Percentiles rank a stretch among this genome's conserved stretches.
Evolutionary conservation across 164 flowering plant genomes (phyloP).

Genomic region (Brasenia schreberi): DNA sequence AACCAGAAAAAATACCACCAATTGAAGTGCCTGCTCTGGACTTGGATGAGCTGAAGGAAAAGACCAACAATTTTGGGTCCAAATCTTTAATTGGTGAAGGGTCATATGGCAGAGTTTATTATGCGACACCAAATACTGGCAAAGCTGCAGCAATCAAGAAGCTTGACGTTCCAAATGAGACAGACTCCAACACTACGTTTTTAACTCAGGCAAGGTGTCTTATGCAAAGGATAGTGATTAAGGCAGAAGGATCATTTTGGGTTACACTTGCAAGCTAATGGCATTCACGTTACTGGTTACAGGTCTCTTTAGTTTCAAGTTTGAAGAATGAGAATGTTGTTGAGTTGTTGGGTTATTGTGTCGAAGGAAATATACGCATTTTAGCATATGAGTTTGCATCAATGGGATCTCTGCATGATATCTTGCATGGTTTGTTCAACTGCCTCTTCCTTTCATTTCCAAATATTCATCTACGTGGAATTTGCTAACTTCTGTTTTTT

Average conservation of each 20-base stretch:
- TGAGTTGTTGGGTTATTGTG: slow-evolving; percentile 50
- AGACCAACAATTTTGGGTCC: slow-evolving; percentile 51
- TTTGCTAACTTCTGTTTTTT: neutral
- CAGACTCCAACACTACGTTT: slow-evolving; percentile 57
- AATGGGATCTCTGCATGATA: slow-evolving; percentile 7
- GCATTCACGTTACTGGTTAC: slow-evolving; percentile 39
- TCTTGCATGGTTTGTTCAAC: slow-evolving; percentile 45
- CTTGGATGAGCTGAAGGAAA: slow-evolving; percentile 44
- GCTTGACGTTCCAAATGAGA: slow-evolving; percentile 42
- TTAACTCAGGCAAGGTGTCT: slow-evolving; percentile 40
- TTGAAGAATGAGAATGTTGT: slow-evolving; percentile 44
- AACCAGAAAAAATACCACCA: slow-evolving; percentile 54
- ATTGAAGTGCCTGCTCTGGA: slow-evolving; percentile 62
- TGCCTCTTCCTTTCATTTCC: too few relatives aligned
- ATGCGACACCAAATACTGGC: slow-evolving; percentile 34
- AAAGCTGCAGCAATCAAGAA: slow-evolving; percentile 51
- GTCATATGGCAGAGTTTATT: slow-evolving; percentile 27
- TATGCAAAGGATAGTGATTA: too few relatives aligned
- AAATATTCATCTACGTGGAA: neutral
- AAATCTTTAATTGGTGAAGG: slow-evolving; percentile 85
- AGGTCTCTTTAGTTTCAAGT: slow-evolving; percentile 13
- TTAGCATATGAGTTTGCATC: slow-evolving; percentile 63
- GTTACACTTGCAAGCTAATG: too few relatives aligned
- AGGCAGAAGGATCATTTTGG: too few relatives aligned
- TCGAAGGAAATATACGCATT: slow-evolving; percentile 46